Evolutionary conservation across 2,329 filamentous ascomycete genomes (phyloP).

Genomic region (Hypoxylon sp.): DNA sequence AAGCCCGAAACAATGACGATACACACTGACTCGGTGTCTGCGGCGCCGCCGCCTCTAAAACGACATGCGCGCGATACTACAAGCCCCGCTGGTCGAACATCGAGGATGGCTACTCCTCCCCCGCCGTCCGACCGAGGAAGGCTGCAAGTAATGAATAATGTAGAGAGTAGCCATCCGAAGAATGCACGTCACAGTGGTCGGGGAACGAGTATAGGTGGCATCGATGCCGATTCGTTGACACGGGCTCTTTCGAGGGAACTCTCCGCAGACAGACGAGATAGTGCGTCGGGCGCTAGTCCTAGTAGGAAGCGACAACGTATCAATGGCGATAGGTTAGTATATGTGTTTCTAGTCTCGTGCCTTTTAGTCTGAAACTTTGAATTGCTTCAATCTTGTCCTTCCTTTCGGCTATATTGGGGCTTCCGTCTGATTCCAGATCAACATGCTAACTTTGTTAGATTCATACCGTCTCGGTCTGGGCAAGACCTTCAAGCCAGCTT

Average conservation of each 20-base stretch:
- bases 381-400: not conserved
- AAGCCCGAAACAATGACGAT: conserved; percentile 54
- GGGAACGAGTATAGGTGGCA: conserved; percentile 54
- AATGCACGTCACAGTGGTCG: conserved; percentile 56
- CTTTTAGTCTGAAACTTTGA: not conserved
- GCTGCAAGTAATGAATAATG: conserved; percentile 60
- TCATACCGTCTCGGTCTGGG: conserved; percentile 93
- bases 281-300: conserved; percentile 68
- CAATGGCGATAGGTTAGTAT: conserved; percentile 72
- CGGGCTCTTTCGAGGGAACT: conserved; percentile 67
- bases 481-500: conserved; percentile 96
- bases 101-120: conserved; percentile 62
- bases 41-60: conserved; percentile 52
- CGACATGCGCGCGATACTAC: conserved; percentile 55
- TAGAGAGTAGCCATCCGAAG: conserved; percentile 56
- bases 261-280: conserved; percentile 66
- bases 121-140: conserved; percentile 61
- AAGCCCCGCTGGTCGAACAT: conserved; percentile 55
- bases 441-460: conserved; percentile 68
- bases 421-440: conserved; percentile 1
- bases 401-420: not conserved
- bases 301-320: conserved; percentile 73
- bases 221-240: conserved; percentile 67
- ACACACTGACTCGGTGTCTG: conserved; percentile 50
- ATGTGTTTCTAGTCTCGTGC: not conserved